Evolutionary conservation across 2,329 filamentous ascomycete genomes (phyloP).

Genomic region (Fusarium sp.): DNA sequence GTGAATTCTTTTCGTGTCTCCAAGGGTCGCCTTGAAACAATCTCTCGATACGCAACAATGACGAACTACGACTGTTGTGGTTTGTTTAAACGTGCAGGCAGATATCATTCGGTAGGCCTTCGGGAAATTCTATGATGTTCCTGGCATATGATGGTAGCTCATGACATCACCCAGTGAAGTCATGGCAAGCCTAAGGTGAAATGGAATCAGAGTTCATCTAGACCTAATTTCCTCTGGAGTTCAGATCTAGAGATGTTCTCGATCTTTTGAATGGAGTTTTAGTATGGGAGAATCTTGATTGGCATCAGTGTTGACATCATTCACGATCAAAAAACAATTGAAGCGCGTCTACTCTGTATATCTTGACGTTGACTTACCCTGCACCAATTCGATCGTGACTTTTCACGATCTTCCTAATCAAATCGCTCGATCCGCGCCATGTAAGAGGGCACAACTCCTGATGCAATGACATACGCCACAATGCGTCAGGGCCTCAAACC

Average conservation of each 20-base stretch:
- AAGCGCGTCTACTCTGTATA: neutral
- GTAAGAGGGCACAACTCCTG: neutral
- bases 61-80: too few relatives aligned
- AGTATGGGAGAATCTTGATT: slow-evolving; percentile 3
- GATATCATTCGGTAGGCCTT: too few relatives aligned
- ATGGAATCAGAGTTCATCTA: slow-evolving; percentile 5
- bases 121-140: too few relatives aligned
- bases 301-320: neutral
- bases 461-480: slow-evolving; percentile 18
- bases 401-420: slow-evolving; percentile 5
- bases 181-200: neutral
- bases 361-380: slow-evolving; percentile 9
- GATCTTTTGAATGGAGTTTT: neutral
- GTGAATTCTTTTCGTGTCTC: neutral
- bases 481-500: neutral
- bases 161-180: neutral
- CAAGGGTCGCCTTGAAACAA: neutral
- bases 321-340: neutral
- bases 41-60: too few relatives aligned
- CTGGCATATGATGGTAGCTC: too few relatives aligned
- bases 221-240: neutral
- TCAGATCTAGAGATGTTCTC: neutral
- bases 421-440: neutral
- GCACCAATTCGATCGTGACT: neutral
- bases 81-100: too few relatives aligned